These are phyloP conservation scores for Licmophora abbreviata DNA, from an alignment of 108 stramenopile genomes.

Conservation along the genomic window DNA sequence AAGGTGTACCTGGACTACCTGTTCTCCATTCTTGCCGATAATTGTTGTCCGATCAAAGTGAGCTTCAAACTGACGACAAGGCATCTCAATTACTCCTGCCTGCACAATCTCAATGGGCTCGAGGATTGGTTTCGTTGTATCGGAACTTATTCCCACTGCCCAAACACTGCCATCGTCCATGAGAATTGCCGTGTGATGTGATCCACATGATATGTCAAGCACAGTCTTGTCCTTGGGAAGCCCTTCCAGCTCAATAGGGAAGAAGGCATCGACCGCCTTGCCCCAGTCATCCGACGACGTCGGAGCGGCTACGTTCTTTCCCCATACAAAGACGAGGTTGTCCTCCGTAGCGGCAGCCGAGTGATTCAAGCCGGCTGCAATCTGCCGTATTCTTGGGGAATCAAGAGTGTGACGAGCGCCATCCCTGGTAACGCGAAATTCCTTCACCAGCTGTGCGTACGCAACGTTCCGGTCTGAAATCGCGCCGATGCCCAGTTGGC, in stretches of 20 bases:
- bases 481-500: conserved; percentile 58
- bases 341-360: conserved; percentile 45
- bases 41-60: conserved; percentile 77
- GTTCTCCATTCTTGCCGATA: conserved; percentile 38
- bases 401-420: conserved; percentile 19
- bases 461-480: conserved; percentile 24
- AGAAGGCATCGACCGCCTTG: conserved; percentile 27
- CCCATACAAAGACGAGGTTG: conserved; percentile 73
- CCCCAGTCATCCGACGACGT: neutral
- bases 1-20: conserved; percentile 65
- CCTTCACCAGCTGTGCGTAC: conserved; percentile 7
- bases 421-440: conserved; percentile 14
- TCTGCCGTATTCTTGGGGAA: conserved; percentile 32
- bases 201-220: conserved; percentile 59
- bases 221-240: conserved; percentile 45
- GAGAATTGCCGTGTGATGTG: conserved; percentile 76
- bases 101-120: conserved; percentile 66
- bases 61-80: conserved; percentile 60
- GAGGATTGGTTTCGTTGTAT: conserved; percentile 48
- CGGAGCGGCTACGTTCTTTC: conserved; percentile 53
- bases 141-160: conserved; percentile 74
- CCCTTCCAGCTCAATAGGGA: conserved; percentile 47
- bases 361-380: conserved; percentile 73
- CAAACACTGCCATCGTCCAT: conserved; percentile 79
- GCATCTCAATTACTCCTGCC: conserved; percentile 45